A percentile compares a stretch with the other conserved stretches of the same genome.
phyloP scores from a whole-genome alignment of 1,139 yeast genomes.

The Ogataea hybrid region DNA sequence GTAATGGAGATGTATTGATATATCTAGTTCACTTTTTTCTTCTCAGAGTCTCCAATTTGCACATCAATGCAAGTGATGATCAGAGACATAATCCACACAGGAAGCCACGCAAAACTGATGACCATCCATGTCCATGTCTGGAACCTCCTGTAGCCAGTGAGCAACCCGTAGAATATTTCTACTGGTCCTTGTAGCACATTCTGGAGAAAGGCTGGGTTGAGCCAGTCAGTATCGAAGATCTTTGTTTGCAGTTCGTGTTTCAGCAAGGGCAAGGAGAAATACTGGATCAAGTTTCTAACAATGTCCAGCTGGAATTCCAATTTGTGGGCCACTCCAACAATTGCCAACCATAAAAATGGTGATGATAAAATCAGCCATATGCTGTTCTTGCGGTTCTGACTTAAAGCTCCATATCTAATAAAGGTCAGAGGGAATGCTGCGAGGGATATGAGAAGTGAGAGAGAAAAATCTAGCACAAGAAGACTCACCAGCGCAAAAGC shows the following conservation, averaged over 20 bases:
- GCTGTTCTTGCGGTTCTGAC: conserved; percentile 19
- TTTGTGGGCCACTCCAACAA: conserved; percentile 26
- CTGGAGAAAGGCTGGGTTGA: conserved; percentile 46
- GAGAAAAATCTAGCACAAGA: conserved; percentile 79
- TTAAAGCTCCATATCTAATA: conserved; percentile 43
- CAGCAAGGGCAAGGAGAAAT: conserved; percentile 21
- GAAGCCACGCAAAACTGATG: conserved; percentile 74
- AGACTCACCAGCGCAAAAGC: conserved; percentile 72
- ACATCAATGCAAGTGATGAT: conserved; percentile 32
- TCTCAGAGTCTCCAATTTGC: conserved; percentile 12
- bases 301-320: conserved; percentile 27
- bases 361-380: conserved; percentile 26
- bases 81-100: conserved; percentile 67
- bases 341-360: conserved; percentile 29
- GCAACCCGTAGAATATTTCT: conserved; percentile 46
- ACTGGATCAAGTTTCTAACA: conserved; percentile 30
- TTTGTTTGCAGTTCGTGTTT: conserved; percentile 18
- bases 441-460: conserved; percentile 70
- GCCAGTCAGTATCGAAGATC: conserved; percentile 38
- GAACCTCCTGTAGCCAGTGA: conserved; percentile 64
- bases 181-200: conserved; percentile 40
- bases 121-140: conserved; percentile 90
- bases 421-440: conserved; percentile 71
- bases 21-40: conserved; percentile 1
- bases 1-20: not conserved